Percentiles rank a stretch among this genome's conserved stretches.
Evolutionary conservation across 257 asterid genomes (phyloP).

Genomic region (Nicotiana attenuata): DNA sequence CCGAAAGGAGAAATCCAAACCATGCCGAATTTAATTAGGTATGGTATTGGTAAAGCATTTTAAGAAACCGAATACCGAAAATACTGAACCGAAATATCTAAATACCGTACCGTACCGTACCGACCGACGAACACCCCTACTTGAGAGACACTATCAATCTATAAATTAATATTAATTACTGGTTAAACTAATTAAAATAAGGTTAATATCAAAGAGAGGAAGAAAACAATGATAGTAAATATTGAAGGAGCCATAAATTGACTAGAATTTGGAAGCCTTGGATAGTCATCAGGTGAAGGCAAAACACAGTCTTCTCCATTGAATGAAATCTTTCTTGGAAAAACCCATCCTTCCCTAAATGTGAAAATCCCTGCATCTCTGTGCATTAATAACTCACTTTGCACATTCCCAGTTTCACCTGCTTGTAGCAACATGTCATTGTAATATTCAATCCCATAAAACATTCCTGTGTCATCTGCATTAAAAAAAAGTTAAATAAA

Average conservation of each 20-base stretch:
- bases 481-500: background rate
- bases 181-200: background rate
- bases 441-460: conserved; percentile 59
- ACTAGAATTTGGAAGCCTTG: conserved; percentile 49
- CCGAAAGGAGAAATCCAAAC: no score
- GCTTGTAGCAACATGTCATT: conserved; percentile 68
- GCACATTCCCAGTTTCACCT: conserved; percentile 65
- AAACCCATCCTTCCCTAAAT: conserved; percentile 70
- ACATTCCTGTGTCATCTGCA: conserved; percentile 70
- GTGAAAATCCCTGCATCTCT: conserved; percentile 48
- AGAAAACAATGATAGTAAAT: background rate
- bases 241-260: conserved; percentile 5
- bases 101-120: no score
- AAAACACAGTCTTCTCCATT: conserved; percentile 73
- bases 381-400: conserved; percentile 55
- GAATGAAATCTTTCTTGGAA: conserved; percentile 65
- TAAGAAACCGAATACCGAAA: no score
- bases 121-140: no score
- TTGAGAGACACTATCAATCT: background rate
- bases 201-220: conserved; percentile 13
- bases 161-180: background rate
- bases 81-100: no score
- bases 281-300: conserved; percentile 59
- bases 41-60: no score
- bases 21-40: no score